Percentiles rank a stretch among this genome's conserved stretches.
phyloP scores from a whole-genome alignment of 1,284 basidiomycete species.

The Hymenochaete sp. region DNA sequence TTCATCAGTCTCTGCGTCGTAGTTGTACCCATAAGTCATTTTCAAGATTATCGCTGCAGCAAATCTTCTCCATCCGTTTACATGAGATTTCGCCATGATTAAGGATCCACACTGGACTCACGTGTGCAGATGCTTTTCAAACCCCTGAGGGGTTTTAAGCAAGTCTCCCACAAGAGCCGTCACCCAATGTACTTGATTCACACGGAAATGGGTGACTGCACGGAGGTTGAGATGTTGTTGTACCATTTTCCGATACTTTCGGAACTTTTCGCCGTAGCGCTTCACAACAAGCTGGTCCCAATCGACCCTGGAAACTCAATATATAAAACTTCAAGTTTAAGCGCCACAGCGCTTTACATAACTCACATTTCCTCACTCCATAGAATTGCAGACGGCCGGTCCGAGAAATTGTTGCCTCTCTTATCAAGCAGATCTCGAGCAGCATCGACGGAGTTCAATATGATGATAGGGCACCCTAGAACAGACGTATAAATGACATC shows the following conservation, averaged over 20 bases:
- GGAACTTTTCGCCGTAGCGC: slow-evolving; percentile 29
- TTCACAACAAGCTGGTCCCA: slow-evolving; percentile 27
- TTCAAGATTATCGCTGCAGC: slow-evolving; percentile 8
- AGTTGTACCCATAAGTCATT: slow-evolving; percentile 8
- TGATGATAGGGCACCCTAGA: slow-evolving; percentile 27
- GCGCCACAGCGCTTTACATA: slow-evolving; percentile 1
- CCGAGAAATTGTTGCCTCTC: slow-evolving; percentile 29
- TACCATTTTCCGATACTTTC: slow-evolving; percentile 29
- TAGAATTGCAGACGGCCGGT: slow-evolving; percentile 26
- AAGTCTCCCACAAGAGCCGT: too few relatives aligned
- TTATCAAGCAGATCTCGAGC: slow-evolving; percentile 31
- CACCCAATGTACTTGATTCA: slow-evolving; percentile 26
- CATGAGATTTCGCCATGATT: background rate
- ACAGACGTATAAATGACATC: slow-evolving; percentile 16
- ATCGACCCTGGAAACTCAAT: slow-evolving; percentile 18
- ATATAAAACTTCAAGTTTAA: background rate
- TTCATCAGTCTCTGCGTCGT: slow-evolving; percentile 11
- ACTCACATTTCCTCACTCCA: slow-evolving; percentile 28
- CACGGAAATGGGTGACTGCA: slow-evolving; percentile 23
- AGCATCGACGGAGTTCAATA: slow-evolving; percentile 27
- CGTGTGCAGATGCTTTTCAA: too few relatives aligned
- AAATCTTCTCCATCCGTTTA: background rate
- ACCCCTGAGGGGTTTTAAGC: too few relatives aligned
- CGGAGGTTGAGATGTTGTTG: slow-evolving; percentile 25
- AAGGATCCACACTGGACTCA: too few relatives aligned